phyloP scores from a whole-genome alignment of 306 rosid species.

The Urtica urens region DNA sequence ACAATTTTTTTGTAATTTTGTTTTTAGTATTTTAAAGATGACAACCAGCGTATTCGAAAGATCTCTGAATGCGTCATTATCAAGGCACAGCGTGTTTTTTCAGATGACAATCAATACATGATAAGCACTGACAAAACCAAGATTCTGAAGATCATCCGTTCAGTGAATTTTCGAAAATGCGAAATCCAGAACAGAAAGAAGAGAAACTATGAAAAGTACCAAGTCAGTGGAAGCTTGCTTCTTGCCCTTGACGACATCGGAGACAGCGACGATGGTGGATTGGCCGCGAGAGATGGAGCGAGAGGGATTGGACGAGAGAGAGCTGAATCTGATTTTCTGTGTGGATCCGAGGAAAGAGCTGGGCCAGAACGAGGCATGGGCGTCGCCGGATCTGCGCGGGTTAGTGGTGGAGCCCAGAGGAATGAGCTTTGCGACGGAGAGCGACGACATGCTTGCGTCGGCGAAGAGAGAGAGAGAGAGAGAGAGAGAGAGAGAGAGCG shows the following conservation, averaged over 20 bases:
- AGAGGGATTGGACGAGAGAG: slow-evolving; percentile 19
- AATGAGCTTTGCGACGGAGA: slow-evolving; percentile 38
- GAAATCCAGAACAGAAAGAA: too few relatives aligned
- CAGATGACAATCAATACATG: too few relatives aligned
- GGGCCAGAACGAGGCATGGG: slow-evolving; percentile 22
- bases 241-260: slow-evolving; percentile 43
- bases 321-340: slow-evolving; percentile 35
- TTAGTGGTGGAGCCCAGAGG: slow-evolving; percentile 35
- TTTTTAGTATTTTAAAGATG: too few relatives aligned
- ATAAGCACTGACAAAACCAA: too few relatives aligned
- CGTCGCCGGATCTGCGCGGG: slow-evolving; percentile 75
- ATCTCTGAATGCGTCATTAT: too few relatives aligned
- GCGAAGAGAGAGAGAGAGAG: slow-evolving; percentile 3
- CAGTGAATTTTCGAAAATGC: too few relatives aligned
- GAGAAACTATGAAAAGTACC: too few relatives aligned
- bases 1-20: too few relatives aligned
- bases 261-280: slow-evolving; percentile 49
- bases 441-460: slow-evolving; percentile 55
- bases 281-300: slow-evolving; percentile 24
- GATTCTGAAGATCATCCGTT: too few relatives aligned
- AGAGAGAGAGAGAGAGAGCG: background rate
- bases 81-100: too few relatives aligned
- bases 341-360: slow-evolving; percentile 66
- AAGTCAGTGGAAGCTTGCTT: slow-evolving; percentile 46
- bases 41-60: too few relatives aligned